phyloP scores from a whole-genome alignment of 805 yeast genomes.

The Nakazawaea pomicola region DNA sequence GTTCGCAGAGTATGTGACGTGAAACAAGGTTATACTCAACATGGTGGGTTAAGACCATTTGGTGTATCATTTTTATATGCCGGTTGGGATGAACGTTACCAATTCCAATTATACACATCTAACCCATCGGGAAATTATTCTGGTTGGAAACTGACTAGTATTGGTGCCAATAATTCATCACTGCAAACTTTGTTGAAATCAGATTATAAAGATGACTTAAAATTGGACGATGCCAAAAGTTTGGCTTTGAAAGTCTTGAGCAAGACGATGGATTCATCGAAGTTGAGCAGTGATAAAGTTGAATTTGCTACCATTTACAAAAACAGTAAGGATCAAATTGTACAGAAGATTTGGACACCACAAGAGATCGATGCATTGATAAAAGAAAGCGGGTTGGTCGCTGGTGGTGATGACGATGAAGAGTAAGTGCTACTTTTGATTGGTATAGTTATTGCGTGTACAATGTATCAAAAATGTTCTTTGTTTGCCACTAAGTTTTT shows the following conservation, averaged over 20 bases:
- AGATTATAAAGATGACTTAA: constrained; percentile 82
- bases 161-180: constrained; percentile 94
- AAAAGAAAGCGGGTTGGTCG: constrained; percentile 65
- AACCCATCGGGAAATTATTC: constrained; percentile 97
- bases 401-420: constrained; percentile 48
- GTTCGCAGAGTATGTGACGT: constrained; percentile 88
- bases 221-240: constrained; percentile 71
- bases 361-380: constrained; percentile 70
- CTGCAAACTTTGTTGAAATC: constrained; percentile 95
- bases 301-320: constrained; percentile 82
- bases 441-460: constrained; percentile 1
- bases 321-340: constrained; percentile 41
- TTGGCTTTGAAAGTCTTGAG: constrained; percentile 87
- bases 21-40: constrained; percentile 97
- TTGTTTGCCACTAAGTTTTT: no score
- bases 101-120: constrained; percentile 89
- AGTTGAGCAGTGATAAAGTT: constrained; percentile 81
- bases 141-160: constrained; percentile 97
- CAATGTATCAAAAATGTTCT: background rate
- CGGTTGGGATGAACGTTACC: constrained; percentile 86
- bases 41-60: constrained; percentile 97
- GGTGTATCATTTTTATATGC: constrained; percentile 97
- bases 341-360: constrained; percentile 76
- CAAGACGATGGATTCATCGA: constrained; percentile 88
- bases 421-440: no score